Evolutionary conservation across 805 yeast species (phyloP), one percentile per base, ranked within the genome.

Genomic region (Hanseniaspora thailandica): DNA sequence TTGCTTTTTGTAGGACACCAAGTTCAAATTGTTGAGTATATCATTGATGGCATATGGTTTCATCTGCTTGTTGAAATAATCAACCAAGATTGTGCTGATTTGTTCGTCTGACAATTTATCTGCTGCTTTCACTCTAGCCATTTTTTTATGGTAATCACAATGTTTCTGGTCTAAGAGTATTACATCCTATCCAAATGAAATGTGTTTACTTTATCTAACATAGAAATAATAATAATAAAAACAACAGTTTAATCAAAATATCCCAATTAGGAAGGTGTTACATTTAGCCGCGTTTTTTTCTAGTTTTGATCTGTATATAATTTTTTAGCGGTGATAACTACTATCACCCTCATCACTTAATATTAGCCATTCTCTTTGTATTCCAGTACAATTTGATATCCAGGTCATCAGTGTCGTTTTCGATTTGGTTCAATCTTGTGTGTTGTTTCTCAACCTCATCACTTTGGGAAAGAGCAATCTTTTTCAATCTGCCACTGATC

Each of bases 311-410:
- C n/a, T n/a, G n/a, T n/a, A n/a, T n/a, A n/a, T n/a, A n/a, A n/a
- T n/a, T n/a, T n/a, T n/a, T n/a, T n/a, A n/a, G n/a, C n/a, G n/a
- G n/a, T n/a, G n/a, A n/a, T 8, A 23, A 17, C 44, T n/a, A 23
- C 26, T 3, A 15, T 15, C 10, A 41, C 35, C 26, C 57, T 64
- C n/a, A n/a, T n/a, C n/a, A 76, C 38, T 74, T 67, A 48, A 78
- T 77, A 58, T 78, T 72, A 45, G 80, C 76, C 65, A 85, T 71
- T 55, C 85, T 76, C 19, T 82, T 75, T 33, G 83, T 82, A 63
- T 85, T 86, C 69, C 83, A 71, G 63, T 85, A 89, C 50, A 90
- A 82, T 63, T 82, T 82, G 55, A 86, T 82, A 66, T 90, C 97
- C 63, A 88, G 74, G 52, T 77, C 76, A 63, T 86, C 95, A 2